Percentiles rank a stretch among this genome's conserved stretches.
These are phyloP conservation scores for Kuraishia ogatae DNA, from an alignment of 805 yeast species.

Conservation along the genomic window DNA sequence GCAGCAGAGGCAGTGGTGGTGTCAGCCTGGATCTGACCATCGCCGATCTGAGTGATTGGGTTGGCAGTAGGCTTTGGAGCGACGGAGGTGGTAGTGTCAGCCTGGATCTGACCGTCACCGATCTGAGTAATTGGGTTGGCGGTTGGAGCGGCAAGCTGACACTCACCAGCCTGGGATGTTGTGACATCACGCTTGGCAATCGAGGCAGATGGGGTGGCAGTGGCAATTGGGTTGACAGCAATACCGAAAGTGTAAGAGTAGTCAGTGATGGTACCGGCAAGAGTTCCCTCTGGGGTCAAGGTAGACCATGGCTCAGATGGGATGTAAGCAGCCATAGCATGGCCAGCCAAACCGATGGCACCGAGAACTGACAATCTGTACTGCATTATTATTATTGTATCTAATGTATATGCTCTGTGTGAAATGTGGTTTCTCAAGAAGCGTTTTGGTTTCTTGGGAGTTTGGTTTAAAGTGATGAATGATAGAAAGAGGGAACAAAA, in stretches of 20 bases:
- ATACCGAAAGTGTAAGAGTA: slow-evolving; percentile 57
- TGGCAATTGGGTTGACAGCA: slow-evolving; percentile 46
- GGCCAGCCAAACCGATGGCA: slow-evolving; percentile 35
- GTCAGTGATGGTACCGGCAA: slow-evolving; percentile 48
- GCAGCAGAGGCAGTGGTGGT: slow-evolving; percentile 25
- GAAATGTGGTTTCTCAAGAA: background rate
- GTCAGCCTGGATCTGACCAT: slow-evolving; percentile 45
- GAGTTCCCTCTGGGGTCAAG: slow-evolving; percentile 52
- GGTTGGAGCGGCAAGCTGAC: slow-evolving; percentile 37
- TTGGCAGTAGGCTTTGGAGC: slow-evolving; percentile 25
- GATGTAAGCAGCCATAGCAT: slow-evolving; percentile 51
- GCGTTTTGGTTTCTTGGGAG: background rate
- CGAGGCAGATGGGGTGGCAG: slow-evolving; percentile 24
- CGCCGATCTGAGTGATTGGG: slow-evolving; percentile 39
- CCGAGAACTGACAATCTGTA: slow-evolving; percentile 28
- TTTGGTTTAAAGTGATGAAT: background rate
- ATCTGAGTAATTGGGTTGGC: slow-evolving; percentile 42
- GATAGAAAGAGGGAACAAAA: background rate
- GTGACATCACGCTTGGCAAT: slow-evolving; percentile 26
- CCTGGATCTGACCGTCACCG: slow-evolving; percentile 56
- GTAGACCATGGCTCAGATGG: slow-evolving; percentile 67
- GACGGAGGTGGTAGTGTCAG: slow-evolving; percentile 30
- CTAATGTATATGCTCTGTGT: background rate
- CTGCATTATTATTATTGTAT: slow-evolving; percentile 29
- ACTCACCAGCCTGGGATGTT: slow-evolving; percentile 40